Conservation (phyloP, 2,329 filamentous ascomycete genomes). For the Calonectria ilicicola region DNA sequence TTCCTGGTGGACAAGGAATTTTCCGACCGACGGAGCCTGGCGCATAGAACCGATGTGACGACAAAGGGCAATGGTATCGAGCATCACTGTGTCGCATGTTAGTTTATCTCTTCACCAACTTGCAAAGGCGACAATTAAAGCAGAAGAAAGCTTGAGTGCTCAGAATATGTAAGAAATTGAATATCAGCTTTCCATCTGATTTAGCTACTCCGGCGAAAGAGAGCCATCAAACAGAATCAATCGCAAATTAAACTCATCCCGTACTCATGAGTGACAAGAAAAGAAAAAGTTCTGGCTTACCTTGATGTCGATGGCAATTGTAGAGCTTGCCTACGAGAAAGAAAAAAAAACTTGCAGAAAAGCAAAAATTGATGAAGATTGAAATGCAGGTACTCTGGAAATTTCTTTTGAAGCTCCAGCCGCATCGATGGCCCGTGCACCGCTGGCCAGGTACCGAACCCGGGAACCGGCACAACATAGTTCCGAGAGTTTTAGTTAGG, state of each 20-base stretch:
- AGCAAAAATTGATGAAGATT: neutral
- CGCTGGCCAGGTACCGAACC: neutral
- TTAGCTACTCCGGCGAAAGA: slow-evolving; percentile 89
- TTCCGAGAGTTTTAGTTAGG: slow-evolving; percentile 54
- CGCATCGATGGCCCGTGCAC: slow-evolving; percentile 35
- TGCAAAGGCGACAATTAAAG: slow-evolving; percentile 37
- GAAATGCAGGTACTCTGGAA: slow-evolving; percentile 15
- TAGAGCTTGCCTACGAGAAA: neutral
- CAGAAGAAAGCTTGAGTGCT: slow-evolving; percentile 51
- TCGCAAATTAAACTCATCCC: slow-evolving; percentile 99
- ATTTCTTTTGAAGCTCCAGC: slow-evolving; percentile 44
- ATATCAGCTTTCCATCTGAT: slow-evolving; percentile 86
- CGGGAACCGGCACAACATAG: slow-evolving; percentile 42
- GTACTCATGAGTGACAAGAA: slow-evolving; percentile 17
- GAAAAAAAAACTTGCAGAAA: neutral
- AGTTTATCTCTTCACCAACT: slow-evolving; percentile 37
- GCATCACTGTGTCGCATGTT: slow-evolving; percentile 37
- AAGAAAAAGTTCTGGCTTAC: slow-evolving; percentile 41
- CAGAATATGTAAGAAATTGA: slow-evolving; percentile 99
- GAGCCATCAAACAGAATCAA: slow-evolving; percentile 88
- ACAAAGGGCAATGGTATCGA: neutral
- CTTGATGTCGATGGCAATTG: slow-evolving; percentile 32
- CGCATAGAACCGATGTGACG: neutral
- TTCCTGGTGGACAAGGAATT: neutral
- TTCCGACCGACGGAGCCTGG: neutral